Evolutionary conservation across 2,329 filamentous ascomycete species (phyloP).

Genomic region (Colletotrichum caudatum): DNA sequence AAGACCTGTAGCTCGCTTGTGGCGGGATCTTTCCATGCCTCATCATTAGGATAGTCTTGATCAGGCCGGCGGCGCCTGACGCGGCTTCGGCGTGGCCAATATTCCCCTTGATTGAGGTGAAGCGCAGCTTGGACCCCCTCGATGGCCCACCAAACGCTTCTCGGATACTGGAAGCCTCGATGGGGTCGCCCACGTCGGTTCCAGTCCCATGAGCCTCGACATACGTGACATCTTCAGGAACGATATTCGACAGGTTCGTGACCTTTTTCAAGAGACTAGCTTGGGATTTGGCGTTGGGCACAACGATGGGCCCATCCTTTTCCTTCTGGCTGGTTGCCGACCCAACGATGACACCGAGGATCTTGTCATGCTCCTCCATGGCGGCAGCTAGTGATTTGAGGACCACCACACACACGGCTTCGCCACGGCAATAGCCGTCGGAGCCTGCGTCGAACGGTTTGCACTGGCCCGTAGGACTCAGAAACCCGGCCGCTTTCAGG

Average conservation of each 20-base stretch:
- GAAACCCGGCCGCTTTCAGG: conserved; percentile 45
- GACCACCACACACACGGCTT: conserved; percentile 58
- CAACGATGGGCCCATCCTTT: conserved; percentile 8
- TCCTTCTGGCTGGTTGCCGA: conserved; percentile 58
- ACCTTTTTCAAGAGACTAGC: conserved; percentile 62
- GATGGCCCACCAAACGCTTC: conserved; percentile 5
- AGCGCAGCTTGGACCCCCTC: conserved; percentile 50
- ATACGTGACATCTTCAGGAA: neutral
- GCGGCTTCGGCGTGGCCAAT: conserved; percentile 53
- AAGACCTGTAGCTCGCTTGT: conserved; percentile 43
- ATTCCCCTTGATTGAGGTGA: conserved; percentile 49
- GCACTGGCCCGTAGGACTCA: conserved; percentile 49
- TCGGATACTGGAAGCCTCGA: conserved; percentile 59
- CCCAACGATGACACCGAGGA: conserved; percentile 55
- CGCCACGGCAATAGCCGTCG: conserved; percentile 65
- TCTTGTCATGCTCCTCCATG: conserved; percentile 58
- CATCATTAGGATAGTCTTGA: conserved; percentile 47
- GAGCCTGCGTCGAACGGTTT: conserved; percentile 51
- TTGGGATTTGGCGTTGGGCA: conserved; percentile 46
- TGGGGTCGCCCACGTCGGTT: conserved; percentile 57
- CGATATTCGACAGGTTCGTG: conserved; percentile 50
- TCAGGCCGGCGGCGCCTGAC: conserved; percentile 46
- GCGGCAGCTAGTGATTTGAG: conserved; percentile 62
- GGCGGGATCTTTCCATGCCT: conserved; percentile 43
- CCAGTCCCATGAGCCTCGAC: conserved; percentile 62